Base-by-base conservation (phyloP, 2,329 filamentous ascomycete genomes). In the Acrocalymma vagum region DNA sequence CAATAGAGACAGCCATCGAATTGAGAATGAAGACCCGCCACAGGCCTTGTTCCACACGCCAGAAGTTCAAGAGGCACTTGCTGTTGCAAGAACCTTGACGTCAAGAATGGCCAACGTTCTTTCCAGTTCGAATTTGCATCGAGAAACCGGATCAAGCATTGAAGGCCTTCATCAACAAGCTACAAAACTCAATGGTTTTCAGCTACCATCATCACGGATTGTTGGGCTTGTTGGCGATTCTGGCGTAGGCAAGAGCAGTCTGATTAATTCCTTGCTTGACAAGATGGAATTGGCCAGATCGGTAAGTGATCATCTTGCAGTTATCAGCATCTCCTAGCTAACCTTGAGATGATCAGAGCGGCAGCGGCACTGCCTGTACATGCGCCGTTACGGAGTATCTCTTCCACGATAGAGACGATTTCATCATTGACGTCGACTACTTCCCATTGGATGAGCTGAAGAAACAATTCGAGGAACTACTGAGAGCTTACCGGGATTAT, bases 161-260 rank as follows among this genome's bases (percentile, higher is more conserved):
- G 21, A 51, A 9, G 45, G 48, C 9, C 65, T 78, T 2, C 50
- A 70, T 36, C 26, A 48, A 6, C 51, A 69, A 22, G 72, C 71
- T 2, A 17, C 40, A 1, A 40, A 53, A 0, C 44, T 80, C 15
- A 62, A 67, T 1, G 18, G 23, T 0, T 78, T 77, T 29, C 50
- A 69, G 13, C 70, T 67, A 17, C 70, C 70, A 0, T 61, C 70
- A 0, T 71, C 63, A 2, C 62, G 74, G 11, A 74, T 56, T 3
- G 73, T 79, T 1, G 76, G 74, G 0, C 71, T 79, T 25, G 73
- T 79, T 0, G 77, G 77, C 0, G 76, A 78, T 44, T 76, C 76
- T 9, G 77, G 76, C 3, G 73, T 71, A 71, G 76, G 76, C 0
- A 78, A 79, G 58, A 78, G 75, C 41, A 79, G 76, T 42, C 53